These are phyloP conservation scores for Cercophora newfieldiana DNA, from an alignment of 495 filamentous ascomycete genomes.

Conservation along the genomic window DNA sequence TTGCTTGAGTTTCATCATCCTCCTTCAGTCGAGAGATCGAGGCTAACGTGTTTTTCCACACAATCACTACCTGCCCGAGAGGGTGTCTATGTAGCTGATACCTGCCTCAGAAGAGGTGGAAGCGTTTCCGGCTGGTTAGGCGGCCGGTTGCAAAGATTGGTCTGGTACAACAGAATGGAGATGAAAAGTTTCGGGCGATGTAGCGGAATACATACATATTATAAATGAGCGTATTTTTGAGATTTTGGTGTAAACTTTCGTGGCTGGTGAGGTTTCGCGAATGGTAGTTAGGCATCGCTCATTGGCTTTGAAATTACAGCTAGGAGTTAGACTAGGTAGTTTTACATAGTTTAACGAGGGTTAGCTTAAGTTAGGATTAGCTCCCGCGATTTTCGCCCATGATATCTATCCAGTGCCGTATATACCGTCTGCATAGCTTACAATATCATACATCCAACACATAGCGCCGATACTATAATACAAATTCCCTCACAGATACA, in stretches of 20 bases:
- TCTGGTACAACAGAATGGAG: background rate
- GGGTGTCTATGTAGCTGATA: background rate
- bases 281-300: too few relatives aligned
- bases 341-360: too few relatives aligned
- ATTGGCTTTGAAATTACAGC: too few relatives aligned
- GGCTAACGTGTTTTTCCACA: constrained; percentile 25
- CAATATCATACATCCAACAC: background rate
- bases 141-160: background rate
- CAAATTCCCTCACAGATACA: background rate
- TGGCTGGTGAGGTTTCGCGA: too few relatives aligned
- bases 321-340: too few relatives aligned
- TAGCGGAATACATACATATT: background rate
- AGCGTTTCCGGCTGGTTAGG: background rate
- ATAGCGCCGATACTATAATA: background rate
- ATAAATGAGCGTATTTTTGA: too few relatives aligned
- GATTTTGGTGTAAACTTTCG: too few relatives aligned
- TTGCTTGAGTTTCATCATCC: background rate
- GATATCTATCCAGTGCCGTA: too few relatives aligned
- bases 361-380: too few relatives aligned
- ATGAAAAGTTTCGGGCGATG: background rate
- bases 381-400: too few relatives aligned
- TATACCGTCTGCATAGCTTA: background rate
- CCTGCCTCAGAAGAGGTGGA: background rate
- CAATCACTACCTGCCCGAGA: constrained; percentile 5
- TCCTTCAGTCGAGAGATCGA: constrained; percentile 10